Conservation (phyloP, 148 eudicot species). For the Arbutus unedo region DNA sequence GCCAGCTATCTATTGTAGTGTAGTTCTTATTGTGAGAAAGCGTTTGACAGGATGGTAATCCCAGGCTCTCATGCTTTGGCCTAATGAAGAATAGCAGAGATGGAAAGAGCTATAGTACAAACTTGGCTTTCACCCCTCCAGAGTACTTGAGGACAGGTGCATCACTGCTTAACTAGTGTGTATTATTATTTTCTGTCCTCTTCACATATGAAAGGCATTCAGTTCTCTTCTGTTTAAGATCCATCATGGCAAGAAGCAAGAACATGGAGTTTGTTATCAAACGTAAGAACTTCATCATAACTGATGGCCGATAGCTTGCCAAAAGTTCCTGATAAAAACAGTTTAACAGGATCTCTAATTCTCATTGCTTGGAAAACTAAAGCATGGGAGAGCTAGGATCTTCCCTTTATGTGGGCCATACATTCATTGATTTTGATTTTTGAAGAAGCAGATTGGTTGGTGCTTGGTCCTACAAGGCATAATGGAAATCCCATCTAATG, state of each 20-base stretch:
- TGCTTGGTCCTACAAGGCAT: no score
- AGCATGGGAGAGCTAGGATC: neutral
- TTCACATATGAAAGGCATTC: neutral
- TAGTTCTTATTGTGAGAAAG: constrained; percentile 25
- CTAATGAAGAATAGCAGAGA: constrained; percentile 94
- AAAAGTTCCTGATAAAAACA: neutral
- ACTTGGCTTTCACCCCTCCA: constrained; percentile 90
- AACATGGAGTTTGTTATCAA: neutral
- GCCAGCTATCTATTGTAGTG: neutral
- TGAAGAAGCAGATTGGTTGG: no score
- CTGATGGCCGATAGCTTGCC: neutral
- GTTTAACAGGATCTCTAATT: neutral
- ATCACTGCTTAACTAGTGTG: neutral
- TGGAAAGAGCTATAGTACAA: constrained; percentile 89
- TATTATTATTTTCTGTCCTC: neutral
- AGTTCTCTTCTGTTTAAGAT: neutral
- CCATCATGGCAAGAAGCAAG: neutral
- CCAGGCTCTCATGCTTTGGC: constrained; percentile 91
- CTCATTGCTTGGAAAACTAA: neutral
- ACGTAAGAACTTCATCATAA: neutral
- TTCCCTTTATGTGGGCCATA: no score
- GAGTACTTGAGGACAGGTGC: constrained; percentile 89
- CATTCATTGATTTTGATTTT: no score
- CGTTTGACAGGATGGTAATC: constrained; percentile 71
- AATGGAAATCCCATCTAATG: no score